Conservation (phyloP, 805 yeast species). For the Nakazawaea ambrosiae region DNA sequence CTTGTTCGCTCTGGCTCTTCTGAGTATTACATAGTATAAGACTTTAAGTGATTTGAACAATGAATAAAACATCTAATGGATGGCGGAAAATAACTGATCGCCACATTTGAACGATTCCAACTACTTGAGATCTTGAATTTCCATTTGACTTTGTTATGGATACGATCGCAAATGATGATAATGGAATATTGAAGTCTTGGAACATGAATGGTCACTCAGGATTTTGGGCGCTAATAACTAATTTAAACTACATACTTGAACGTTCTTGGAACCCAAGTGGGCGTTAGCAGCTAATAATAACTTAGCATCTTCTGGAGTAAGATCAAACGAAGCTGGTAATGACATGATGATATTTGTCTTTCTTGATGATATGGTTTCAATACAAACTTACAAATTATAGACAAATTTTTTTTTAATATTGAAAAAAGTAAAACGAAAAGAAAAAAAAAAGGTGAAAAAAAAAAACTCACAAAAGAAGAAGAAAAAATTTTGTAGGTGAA, state of each 20-base stretch:
- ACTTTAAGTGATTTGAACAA: too few relatives aligned
- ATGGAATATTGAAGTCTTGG: too few relatives aligned
- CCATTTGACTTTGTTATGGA: too few relatives aligned
- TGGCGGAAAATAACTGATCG: too few relatives aligned
- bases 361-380: conserved; percentile 1
- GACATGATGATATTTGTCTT: conserved; percentile 57
- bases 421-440: background rate
- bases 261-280: conserved; percentile 99
- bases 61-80: too few relatives aligned
- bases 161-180: too few relatives aligned
- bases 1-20: background rate
- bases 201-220: too few relatives aligned
- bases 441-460: background rate
- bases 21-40: too few relatives aligned
- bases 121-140: too few relatives aligned
- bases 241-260: conserved; percentile 82
- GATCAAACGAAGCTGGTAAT: conserved; percentile 82
- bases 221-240: too few relatives aligned
- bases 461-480: too few relatives aligned
- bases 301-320: conserved; percentile 98
- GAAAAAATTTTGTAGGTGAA: background rate
- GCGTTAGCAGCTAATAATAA: conserved; percentile 98
- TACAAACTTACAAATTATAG: conserved; percentile 2
- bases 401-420: conserved; percentile 9
- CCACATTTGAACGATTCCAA: too few relatives aligned